Conservation (phyloP, 768 basidiomycete species). For the Auricularia heimuer region DNA sequence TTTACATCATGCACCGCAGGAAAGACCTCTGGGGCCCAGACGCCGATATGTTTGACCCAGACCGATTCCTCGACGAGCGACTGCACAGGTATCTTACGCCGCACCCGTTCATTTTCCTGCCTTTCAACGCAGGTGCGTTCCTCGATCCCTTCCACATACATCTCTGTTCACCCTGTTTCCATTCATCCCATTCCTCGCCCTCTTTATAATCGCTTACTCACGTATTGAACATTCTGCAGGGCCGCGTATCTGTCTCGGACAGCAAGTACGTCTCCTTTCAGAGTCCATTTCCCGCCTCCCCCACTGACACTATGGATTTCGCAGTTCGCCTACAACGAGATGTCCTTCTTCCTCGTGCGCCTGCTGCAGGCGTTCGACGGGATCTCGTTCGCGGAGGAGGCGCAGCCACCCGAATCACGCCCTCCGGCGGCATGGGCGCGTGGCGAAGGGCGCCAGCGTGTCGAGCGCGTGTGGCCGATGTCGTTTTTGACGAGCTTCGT, state of each 20-base stretch:
- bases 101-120: slow-evolving; percentile 61
- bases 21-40: slow-evolving; percentile 51
- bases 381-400: slow-evolving; percentile 30
- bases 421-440: slow-evolving; percentile 25
- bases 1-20: slow-evolving; percentile 27
- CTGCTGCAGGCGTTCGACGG: slow-evolving; percentile 39
- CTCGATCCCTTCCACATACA: too few relatives aligned
- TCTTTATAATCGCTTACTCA: too few relatives aligned
- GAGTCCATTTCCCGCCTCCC: too few relatives aligned
- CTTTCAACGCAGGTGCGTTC: slow-evolving; percentile 45
- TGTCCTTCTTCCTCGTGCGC: slow-evolving; percentile 44
- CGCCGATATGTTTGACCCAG: slow-evolving; percentile 35
- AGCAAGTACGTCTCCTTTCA: slow-evolving; percentile 22
- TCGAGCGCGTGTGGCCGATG: slow-evolving; percentile 32
- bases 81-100: slow-evolving; percentile 34
- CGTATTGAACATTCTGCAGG: slow-evolving; percentile 12
- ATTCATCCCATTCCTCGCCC: background rate
- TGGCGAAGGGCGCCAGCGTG: slow-evolving; percentile 24
- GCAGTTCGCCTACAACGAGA: slow-evolving; percentile 47
- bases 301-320: background rate
- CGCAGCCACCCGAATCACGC: slow-evolving; percentile 22
- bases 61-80: slow-evolving; percentile 53
- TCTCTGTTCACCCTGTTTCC: background rate
- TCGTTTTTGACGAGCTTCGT: slow-evolving; percentile 35
- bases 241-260: slow-evolving; percentile 53